phyloP scores from a whole-genome alignment of 352 stramenopile species.

The Hyaloperonospora brassicae region DNA sequence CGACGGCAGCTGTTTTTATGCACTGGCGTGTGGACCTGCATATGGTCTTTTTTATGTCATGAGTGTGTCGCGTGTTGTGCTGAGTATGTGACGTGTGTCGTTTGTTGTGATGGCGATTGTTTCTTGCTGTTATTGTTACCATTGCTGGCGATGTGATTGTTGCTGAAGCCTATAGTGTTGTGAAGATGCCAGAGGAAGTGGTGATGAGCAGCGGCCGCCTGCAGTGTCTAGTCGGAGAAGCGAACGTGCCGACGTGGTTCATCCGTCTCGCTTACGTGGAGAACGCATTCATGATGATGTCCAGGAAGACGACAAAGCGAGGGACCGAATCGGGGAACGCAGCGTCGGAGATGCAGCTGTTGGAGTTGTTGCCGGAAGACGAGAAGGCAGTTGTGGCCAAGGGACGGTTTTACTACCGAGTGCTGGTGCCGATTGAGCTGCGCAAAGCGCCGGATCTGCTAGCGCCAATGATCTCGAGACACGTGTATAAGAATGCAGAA shows the following conservation, averaged over 20 bases:
- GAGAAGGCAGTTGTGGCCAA: conserved; percentile 33
- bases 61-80: too few relatives aligned
- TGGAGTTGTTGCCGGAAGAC: conserved; percentile 33
- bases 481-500: conserved; percentile 71
- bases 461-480: conserved; percentile 51
- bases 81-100: too few relatives aligned
- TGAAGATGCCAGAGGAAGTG: conserved; percentile 76
- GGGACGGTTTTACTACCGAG: conserved; percentile 61
- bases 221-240: conserved; percentile 47
- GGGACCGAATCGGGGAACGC: too few relatives aligned
- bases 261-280: conserved; percentile 60
- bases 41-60: too few relatives aligned
- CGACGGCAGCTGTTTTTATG: too few relatives aligned
- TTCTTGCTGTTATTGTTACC: too few relatives aligned
- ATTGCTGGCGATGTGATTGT: background rate
- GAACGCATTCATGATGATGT: conserved; percentile 67
- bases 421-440: conserved; percentile 72
- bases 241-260: conserved; percentile 60
- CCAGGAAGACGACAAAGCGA: conserved; percentile 15
- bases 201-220: conserved; percentile 48
- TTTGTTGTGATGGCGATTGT: too few relatives aligned
- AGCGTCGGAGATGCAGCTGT: conserved; percentile 1
- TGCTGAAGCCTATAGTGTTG: conserved; percentile 45
- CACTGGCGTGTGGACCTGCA: too few relatives aligned
- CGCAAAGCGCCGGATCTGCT: conserved; percentile 63